Evolutionary conservation across 768 basidiomycete species (phyloP).

Genomic region (Lepiota brunneoincarnata): DNA sequence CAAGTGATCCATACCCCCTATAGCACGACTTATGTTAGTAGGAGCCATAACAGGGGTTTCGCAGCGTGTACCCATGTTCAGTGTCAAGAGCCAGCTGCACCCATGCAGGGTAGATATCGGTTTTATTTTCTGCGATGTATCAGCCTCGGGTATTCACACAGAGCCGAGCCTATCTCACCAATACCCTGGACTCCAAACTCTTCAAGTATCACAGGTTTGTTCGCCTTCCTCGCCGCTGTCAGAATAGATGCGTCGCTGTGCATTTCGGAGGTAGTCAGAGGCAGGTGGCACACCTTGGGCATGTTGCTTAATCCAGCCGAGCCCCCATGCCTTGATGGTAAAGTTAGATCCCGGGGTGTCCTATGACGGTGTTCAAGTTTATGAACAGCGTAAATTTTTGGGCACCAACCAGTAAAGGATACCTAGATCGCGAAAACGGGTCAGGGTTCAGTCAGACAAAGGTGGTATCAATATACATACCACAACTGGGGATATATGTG

Average conservation of each 20-base stretch:
- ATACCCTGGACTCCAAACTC: slow-evolving; percentile 55
- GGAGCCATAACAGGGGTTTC: background rate
- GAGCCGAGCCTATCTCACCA: slow-evolving; percentile 26
- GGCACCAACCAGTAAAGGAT: slow-evolving; percentile 30
- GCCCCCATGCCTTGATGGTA: slow-evolving; percentile 47
- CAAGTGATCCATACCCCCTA: slow-evolving; percentile 25
- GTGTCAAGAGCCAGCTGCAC: slow-evolving; percentile 45
- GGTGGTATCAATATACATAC: slow-evolving; percentile 20
- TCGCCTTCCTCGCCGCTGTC: slow-evolving; percentile 45
- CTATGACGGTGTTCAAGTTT: slow-evolving; percentile 19
- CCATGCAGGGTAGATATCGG: slow-evolving; percentile 48
- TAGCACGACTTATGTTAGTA: background rate
- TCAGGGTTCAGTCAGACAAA: background rate
- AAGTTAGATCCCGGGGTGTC: slow-evolving; percentile 48
- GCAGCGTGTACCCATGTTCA: slow-evolving; percentile 41
- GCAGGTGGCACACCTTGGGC: slow-evolving; percentile 31
- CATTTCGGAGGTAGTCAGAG: background rate
- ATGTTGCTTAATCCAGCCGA: slow-evolving; percentile 59
- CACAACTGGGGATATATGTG: slow-evolving; percentile 43
- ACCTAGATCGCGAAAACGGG: slow-evolving; percentile 22
- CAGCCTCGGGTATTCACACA: background rate
- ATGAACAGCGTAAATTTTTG: background rate
- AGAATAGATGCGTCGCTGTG: background rate
- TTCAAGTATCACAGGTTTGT: slow-evolving; percentile 62
- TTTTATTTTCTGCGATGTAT: slow-evolving; percentile 40